Conservation (phyloP, 2,329 filamentous ascomycete genomes). For the Cytospora leucostoma region DNA sequence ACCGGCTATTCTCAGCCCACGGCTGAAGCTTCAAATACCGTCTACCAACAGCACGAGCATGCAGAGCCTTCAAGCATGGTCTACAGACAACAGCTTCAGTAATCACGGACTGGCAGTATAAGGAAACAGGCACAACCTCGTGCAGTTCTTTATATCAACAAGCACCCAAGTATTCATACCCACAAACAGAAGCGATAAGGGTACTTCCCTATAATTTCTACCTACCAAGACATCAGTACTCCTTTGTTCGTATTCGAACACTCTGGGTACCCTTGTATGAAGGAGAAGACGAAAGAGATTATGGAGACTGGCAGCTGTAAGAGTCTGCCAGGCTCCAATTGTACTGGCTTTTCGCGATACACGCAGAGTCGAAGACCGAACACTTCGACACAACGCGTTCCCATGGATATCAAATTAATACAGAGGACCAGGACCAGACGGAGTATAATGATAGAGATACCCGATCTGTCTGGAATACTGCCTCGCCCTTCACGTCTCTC, state of each 20-base stretch:
- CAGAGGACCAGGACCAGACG: conserved; percentile 22
- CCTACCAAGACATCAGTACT: not conserved
- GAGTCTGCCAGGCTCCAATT: not conserved
- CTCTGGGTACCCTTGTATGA: not conserved
- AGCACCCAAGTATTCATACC: not conserved
- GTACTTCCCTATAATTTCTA: not conserved
- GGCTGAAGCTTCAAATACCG: conserved; percentile 29
- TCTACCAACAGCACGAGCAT: conserved; percentile 23
- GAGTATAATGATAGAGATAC: conserved; percentile 29
- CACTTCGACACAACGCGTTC: conserved; percentile 7
- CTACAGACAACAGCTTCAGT: conserved; percentile 43
- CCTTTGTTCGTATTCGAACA: not conserved
- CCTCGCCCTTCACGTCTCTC: conserved; percentile 1
- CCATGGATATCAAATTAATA: conserved; percentile 8
- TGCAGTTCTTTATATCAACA: not conserved
- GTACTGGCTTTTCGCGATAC: not conserved
- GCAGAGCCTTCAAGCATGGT: conserved; percentile 32
- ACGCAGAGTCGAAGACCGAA: conserved; percentile 24
- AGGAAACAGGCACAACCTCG: not conserved
- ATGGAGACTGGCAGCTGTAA: not conserved
- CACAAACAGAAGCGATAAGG: not conserved
- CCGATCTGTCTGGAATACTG: conserved; percentile 23
- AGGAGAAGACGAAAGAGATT: not conserved
- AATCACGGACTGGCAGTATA: conserved; percentile 28
- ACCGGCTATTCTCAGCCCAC: conserved; percentile 41